Percentiles rank a stretch among this genome's conserved stretches.
Conservation (phyloP, 805 yeast species). For the Blastobotrys attinorum region DNA sequence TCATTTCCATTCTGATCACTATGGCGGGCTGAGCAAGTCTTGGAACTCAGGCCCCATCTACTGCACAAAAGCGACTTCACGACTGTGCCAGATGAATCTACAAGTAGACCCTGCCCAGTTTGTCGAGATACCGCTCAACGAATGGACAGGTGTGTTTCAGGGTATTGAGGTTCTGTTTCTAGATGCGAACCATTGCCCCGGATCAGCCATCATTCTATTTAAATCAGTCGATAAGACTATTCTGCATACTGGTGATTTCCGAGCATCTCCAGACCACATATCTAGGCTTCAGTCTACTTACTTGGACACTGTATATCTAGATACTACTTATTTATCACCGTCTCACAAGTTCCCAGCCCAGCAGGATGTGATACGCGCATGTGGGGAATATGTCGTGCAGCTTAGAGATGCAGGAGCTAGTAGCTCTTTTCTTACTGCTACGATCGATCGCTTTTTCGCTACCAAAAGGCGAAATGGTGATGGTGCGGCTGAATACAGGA, state of each 20-base stretch:
- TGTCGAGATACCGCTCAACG: slow-evolving; percentile 36
- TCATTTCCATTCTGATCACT: slow-evolving; percentile 93
- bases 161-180: slow-evolving; percentile 48
- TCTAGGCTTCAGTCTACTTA: slow-evolving; percentile 28
- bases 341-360: slow-evolving; percentile 73
- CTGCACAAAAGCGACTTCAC: slow-evolving; percentile 63
- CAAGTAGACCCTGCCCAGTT: slow-evolving; percentile 42
- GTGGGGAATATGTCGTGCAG: slow-evolving; percentile 45
- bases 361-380: slow-evolving; percentile 49
- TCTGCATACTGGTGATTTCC: slow-evolving; percentile 90
- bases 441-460: slow-evolving; percentile 17
- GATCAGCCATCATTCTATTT: slow-evolving; percentile 75
- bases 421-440: slow-evolving; percentile 6
- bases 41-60: slow-evolving; percentile 73
- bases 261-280: slow-evolving; percentile 54
- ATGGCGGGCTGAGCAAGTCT: slow-evolving; percentile 69
- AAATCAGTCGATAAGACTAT: slow-evolving; percentile 34
- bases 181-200: slow-evolving; percentile 97
- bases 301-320: slow-evolving; percentile 66
- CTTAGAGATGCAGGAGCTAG: slow-evolving; percentile 29
- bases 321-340: slow-evolving; percentile 83
- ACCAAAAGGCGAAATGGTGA: no score
- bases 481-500: slow-evolving; percentile 16
- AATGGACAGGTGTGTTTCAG: slow-evolving; percentile 34
- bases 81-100: slow-evolving; percentile 46